These are phyloP conservation scores for Boletus subluridellus DNA, from an alignment of 1,284 basidiomycete genomes.

Conservation along the genomic window DNA sequence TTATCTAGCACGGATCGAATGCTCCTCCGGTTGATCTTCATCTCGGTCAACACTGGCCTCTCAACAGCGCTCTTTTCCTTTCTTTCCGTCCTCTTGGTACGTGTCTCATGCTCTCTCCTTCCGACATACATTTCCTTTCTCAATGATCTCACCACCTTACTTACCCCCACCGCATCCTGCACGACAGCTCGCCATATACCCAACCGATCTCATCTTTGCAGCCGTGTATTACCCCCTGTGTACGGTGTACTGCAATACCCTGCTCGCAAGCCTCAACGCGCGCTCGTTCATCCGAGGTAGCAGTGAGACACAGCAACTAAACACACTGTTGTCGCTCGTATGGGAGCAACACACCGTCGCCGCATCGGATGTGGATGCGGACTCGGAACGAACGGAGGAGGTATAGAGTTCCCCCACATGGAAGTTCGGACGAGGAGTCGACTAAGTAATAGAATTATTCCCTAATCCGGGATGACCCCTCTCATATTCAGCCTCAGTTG, in stretches of 20 bases:
- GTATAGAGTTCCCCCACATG: neutral
- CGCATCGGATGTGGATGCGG: neutral
- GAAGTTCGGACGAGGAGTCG: no score
- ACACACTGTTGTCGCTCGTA: neutral
- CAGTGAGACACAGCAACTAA: neutral
- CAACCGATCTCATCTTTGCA: slow-evolving; percentile 24
- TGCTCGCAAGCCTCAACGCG: slow-evolving; percentile 33
- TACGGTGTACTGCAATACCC: slow-evolving; percentile 34
- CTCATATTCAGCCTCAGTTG: no score
- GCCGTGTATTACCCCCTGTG: slow-evolving; percentile 32
- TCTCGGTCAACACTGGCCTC: slow-evolving; percentile 27
- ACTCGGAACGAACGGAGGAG: neutral
- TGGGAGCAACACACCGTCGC: slow-evolving; percentile 2
- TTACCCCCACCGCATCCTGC: neutral
- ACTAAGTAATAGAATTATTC: no score
- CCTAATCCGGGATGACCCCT: no score
- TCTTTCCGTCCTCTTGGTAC: slow-evolving; percentile 20
- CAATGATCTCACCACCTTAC: neutral
- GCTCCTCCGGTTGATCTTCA: slow-evolving; percentile 25
- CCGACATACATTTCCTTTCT: no score
- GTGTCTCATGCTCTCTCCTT: neutral
- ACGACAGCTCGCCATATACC: slow-evolving; percentile 24
- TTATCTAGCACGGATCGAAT: slow-evolving; percentile 22
- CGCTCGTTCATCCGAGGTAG: slow-evolving; percentile 19
- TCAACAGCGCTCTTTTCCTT: slow-evolving; percentile 27